Conservation (phyloP, 164 flowering plant species). For the Stephania japonica region DNA sequence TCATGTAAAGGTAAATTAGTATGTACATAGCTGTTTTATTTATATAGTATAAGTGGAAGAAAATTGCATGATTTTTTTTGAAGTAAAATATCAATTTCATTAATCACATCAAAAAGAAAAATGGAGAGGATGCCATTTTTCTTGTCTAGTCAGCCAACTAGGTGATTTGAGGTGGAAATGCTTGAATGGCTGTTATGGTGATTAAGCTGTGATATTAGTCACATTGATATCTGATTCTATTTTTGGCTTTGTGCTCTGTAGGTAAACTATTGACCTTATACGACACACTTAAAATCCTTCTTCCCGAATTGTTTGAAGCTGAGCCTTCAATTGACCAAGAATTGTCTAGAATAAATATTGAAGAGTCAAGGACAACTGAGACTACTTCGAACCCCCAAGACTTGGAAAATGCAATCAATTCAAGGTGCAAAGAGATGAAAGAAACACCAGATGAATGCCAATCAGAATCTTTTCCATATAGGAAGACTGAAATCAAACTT, state of each 20-base stretch:
- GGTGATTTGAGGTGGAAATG: too few species aligned
- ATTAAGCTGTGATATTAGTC: too few species aligned
- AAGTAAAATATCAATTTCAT: too few species aligned
- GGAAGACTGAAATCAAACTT: constrained; percentile 46
- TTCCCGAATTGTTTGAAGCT: constrained; percentile 51
- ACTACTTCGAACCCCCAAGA: constrained; percentile 1
- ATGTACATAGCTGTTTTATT: too few species aligned
- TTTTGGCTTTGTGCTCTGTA: constrained; percentile 26
- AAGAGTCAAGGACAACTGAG: constrained; percentile 19
- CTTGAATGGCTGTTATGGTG: too few species aligned
- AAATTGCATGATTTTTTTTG: too few species aligned
- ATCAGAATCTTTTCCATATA: constrained; percentile 11
- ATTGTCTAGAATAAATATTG: constrained; percentile 24
- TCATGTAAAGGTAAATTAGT: too few species aligned
- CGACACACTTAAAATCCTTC: constrained; percentile 62
- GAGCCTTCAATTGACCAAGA: constrained; percentile 23
- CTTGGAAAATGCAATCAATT: constrained; percentile 23
- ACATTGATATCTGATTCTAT: background rate
- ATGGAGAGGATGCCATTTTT: too few species aligned
- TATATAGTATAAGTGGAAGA: too few species aligned
- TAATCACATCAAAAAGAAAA: too few species aligned
- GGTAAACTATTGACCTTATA: constrained; percentile 62
- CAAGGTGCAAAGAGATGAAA: constrained; percentile 13
- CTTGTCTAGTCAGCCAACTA: too few species aligned
- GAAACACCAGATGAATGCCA: constrained; percentile 16